phyloP scores from a whole-genome alignment of 2,329 filamentous ascomycete species.

The Atkinsonella texensis region DNA sequence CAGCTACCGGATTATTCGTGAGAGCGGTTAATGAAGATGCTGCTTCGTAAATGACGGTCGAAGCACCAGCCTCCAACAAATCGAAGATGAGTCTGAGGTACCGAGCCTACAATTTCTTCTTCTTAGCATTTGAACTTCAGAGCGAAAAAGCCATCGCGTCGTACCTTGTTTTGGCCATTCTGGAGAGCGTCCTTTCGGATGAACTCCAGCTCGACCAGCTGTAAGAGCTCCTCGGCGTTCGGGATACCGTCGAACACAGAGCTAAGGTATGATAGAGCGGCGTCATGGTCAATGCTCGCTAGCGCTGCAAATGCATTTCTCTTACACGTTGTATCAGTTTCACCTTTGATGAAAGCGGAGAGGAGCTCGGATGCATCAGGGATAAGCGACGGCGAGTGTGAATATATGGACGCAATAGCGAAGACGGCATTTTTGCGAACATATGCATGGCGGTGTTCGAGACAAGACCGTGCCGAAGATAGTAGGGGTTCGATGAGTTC shows the following conservation, averaged over 20 bases:
- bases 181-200: slow-evolving; percentile 95
- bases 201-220: slow-evolving; percentile 91
- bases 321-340: slow-evolving; percentile 94
- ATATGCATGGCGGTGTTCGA: slow-evolving; percentile 94
- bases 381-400: slow-evolving; percentile 82
- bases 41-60: slow-evolving; percentile 94
- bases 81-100: slow-evolving; percentile 95
- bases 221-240: slow-evolving; percentile 86
- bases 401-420: slow-evolving; percentile 83
- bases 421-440: slow-evolving; percentile 98
- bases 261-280: slow-evolving; percentile 78
- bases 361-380: slow-evolving; percentile 92
- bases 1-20: slow-evolving; percentile 91
- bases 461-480: slow-evolving; percentile 79
- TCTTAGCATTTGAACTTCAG: slow-evolving; percentile 15
- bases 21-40: slow-evolving; percentile 88
- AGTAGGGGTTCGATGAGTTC: slow-evolving; percentile 94
- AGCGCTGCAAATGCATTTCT: slow-evolving; percentile 93
- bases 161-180: slow-evolving; percentile 85
- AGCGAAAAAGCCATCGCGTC: slow-evolving; percentile 11
- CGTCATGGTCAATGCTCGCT: slow-evolving; percentile 83
- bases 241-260: slow-evolving; percentile 85
- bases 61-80: slow-evolving; percentile 80
- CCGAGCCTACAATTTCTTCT: slow-evolving; percentile 45
- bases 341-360: slow-evolving; percentile 74